phyloP scores from a whole-genome alignment of 139 green algal species.

The Picochlorum sp. region DNA sequence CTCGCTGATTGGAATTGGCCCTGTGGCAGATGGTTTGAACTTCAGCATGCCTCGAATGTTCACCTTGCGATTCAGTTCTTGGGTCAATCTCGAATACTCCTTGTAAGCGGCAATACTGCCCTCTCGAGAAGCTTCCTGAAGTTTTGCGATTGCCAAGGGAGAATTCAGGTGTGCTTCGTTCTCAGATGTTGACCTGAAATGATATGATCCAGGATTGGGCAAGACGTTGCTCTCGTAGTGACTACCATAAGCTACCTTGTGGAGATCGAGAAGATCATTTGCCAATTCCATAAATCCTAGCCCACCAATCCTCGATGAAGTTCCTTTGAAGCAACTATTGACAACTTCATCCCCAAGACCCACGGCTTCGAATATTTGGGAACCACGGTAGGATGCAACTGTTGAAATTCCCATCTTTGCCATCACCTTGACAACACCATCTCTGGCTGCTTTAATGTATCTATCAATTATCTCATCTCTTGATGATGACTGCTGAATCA shows the following conservation, averaged over 20 bases:
- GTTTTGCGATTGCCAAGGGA: constrained; percentile 75
- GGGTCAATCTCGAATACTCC: constrained; percentile 50
- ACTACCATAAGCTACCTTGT: constrained; percentile 56
- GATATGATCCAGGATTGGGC: constrained; percentile 73
- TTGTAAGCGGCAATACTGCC: constrained; percentile 42
- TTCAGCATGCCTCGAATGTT: constrained; percentile 83
- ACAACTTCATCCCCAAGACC: constrained; percentile 77
- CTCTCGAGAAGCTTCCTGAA: constrained; percentile 64
- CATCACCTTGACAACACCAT: constrained; percentile 71
- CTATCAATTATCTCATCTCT: constrained; percentile 49
- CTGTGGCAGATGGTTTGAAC: constrained; percentile 51
- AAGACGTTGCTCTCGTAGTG: constrained; percentile 40
- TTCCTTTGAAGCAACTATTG: constrained; percentile 78
- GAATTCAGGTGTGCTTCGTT: constrained; percentile 91
- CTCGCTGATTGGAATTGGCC: constrained; percentile 27
- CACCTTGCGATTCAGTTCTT: constrained; percentile 73
- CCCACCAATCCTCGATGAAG: constrained; percentile 70
- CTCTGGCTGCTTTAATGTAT: constrained; percentile 71
- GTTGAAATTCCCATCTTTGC: constrained; percentile 97
- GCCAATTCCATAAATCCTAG: constrained; percentile 49
- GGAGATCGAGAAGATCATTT: constrained; percentile 62
- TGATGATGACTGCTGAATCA: constrained; percentile 39
- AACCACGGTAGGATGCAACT: constrained; percentile 92
- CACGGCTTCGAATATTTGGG: constrained; percentile 94
- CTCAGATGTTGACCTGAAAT: constrained; percentile 50